Percentiles rank a stretch among this genome's conserved stretches.
phyloP scores from a whole-genome alignment of 78 protist species.

The Dictyostelium intermedium region DNA sequence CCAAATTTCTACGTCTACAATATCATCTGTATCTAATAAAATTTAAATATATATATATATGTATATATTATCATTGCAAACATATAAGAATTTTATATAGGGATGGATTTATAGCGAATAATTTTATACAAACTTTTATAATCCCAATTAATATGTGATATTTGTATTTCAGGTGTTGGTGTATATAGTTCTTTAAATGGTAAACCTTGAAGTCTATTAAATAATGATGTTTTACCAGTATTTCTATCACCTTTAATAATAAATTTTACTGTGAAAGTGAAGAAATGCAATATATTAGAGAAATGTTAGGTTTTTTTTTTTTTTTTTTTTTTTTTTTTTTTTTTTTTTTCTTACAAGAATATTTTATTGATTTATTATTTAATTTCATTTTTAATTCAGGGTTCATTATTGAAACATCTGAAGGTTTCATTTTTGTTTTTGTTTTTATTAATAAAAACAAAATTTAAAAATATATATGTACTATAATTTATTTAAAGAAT shows the following conservation, averaged over 20 bases:
- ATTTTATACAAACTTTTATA: constrained; percentile 64
- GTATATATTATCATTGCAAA: no score
- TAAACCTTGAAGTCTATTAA: constrained; percentile 60
- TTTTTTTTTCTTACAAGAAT: constrained; percentile 15
- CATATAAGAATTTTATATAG: no score
- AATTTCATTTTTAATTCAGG: constrained; percentile 60
- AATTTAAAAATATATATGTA: no score
- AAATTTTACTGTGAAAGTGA: constrained; percentile 27
- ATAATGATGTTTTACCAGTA: constrained; percentile 73
- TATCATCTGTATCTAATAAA: constrained; percentile 79
- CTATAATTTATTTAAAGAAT: no score
- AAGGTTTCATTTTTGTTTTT: background rate
- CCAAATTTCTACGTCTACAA: constrained; percentile 80
- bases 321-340: background rate
- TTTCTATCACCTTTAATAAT: constrained; percentile 81
- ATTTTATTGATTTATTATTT: constrained; percentile 54
- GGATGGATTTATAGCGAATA: no score
- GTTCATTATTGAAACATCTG: constrained; percentile 51
- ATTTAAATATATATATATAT: no score
- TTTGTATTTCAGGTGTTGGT: constrained; percentile 76
- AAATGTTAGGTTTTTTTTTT: background rate
- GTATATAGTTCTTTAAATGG: constrained; percentile 21
- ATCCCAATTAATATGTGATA: constrained; percentile 78
- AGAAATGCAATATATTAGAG: background rate
- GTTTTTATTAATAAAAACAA: no score